phyloP scores from a whole-genome alignment of 1,284 basidiomycete genomes.

The Malassezia equina region DNA sequence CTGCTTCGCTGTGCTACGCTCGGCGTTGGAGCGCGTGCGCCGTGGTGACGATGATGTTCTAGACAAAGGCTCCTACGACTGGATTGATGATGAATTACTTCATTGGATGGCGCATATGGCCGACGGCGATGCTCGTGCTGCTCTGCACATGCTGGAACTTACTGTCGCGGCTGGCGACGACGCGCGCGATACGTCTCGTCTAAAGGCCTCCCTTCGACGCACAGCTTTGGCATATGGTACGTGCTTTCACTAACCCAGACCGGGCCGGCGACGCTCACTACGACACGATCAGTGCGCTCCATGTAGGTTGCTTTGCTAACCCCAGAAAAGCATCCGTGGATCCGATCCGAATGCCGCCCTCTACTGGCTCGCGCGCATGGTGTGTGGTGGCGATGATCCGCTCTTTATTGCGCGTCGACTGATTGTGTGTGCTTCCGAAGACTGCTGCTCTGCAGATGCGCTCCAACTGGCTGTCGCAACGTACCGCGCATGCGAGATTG shows the following conservation, averaged over 20 bases:
- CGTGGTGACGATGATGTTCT: slow-evolving; percentile 55
- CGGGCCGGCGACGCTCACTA: slow-evolving; percentile 53
- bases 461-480: slow-evolving; percentile 37
- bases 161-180: slow-evolving; percentile 29
- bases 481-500: slow-evolving; percentile 51
- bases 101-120: slow-evolving; percentile 37
- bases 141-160: slow-evolving; percentile 34
- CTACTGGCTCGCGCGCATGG: slow-evolving; percentile 59
- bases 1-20: slow-evolving; percentile 25
- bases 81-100: slow-evolving; percentile 34
- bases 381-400: slow-evolving; percentile 67
- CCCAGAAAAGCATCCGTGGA: slow-evolving; percentile 64
- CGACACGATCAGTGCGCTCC: slow-evolving; percentile 75
- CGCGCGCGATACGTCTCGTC: slow-evolving; percentile 1
- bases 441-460: slow-evolving; percentile 66
- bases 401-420: slow-evolving; percentile 70
- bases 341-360: slow-evolving; percentile 68
- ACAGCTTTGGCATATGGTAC: slow-evolving; percentile 32
- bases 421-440: slow-evolving; percentile 74
- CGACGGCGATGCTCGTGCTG: slow-evolving; percentile 40
- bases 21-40: slow-evolving; percentile 20
- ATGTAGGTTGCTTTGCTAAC: slow-evolving; percentile 45
- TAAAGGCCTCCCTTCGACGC: slow-evolving; percentile 28
- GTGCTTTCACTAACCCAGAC: slow-evolving; percentile 4
- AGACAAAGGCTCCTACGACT: slow-evolving; percentile 41